Base-by-base conservation (phyloP, 371 early-diverging fungal species). In the Phascolomyces articulosus region DNA sequence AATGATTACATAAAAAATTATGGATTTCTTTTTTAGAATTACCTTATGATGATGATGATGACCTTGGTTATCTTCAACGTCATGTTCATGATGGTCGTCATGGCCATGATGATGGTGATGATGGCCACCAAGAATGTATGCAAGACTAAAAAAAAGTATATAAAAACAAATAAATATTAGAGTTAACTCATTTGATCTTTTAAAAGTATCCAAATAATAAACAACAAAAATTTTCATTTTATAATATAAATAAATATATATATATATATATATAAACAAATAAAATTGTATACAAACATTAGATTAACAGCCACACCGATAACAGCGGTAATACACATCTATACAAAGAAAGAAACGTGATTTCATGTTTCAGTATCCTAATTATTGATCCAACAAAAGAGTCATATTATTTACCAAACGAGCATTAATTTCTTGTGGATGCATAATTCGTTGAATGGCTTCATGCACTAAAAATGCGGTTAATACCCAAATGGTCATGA, bases 221-320 rank as follows among this genome's bases (percentile, higher is more conserved):
- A 31, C 31, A 31, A n/a, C n/a, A n/a, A n/a, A n/a, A n/a, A 31
- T 31, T 31, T 31, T 6, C 31, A 31, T 31, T 31, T 31, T 6
- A 34, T 34, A 34, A 34, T 34, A 34, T 9, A 34, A 9, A n/a
- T n/a, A 58, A 55, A 29, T 28, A 58, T 15, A 58, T 23, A 28
- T 29, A 15, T n/a, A n/a, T n/a, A n/a, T n/a, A 18, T 18, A 47
- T 13, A 27, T 59, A 23, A 65, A 29, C 26, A 55, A 10, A 21
- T 2, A 23, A 48, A 3, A 21, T 44, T 38, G 20, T n/a, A 40
- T 18, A 68, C 82, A 73, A 84, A 87, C 80, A 90, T 73, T 47
- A 94, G 70, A 73, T 96, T 96, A 41, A 96, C 89, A 48, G 71
- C 70, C 3, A 96, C 91, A 28, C 96, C 96, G 44, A 90, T 81